A percentile compares a stretch with the other conserved stretches of the same genome.
Conservation (phyloP, 805 yeast species). For the Hanseniaspora guilliermondii region DNA sequence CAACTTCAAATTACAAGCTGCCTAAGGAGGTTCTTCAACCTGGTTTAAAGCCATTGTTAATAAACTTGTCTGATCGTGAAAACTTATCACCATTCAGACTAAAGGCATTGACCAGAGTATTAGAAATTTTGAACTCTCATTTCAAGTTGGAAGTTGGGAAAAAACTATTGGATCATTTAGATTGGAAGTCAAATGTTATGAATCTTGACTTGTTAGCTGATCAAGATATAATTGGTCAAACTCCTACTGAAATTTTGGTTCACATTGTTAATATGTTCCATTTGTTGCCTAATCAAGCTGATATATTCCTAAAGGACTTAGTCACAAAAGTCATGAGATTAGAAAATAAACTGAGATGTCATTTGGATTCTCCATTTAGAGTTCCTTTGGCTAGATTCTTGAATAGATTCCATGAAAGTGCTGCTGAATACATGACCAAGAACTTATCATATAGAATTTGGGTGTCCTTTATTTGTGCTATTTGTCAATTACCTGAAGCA, state of each 20-base stretch:
- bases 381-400: conserved; percentile 79
- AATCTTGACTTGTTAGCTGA: conserved; percentile 64
- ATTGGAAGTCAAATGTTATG: conserved; percentile 88
- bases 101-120: conserved; percentile 76
- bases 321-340: conserved; percentile 61
- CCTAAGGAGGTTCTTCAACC: conserved; percentile 93
- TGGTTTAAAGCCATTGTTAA: conserved; percentile 87
- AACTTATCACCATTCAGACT: conserved; percentile 78
- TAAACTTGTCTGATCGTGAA: conserved; percentile 89
- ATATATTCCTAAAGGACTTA: conserved; percentile 78
- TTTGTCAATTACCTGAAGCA: conserved; percentile 25
- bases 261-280: conserved; percentile 88
- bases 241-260: conserved; percentile 72
- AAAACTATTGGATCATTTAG: conserved; percentile 79
- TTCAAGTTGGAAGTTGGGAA: conserved; percentile 95
- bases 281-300: conserved; percentile 81
- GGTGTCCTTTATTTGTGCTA: conserved; percentile 30
- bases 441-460: conserved; percentile 55
- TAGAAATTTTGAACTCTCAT: conserved; percentile 78
- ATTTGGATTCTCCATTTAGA: conserved; percentile 79
- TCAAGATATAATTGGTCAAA: conserved; percentile 67
- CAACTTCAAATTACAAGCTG: conserved; percentile 63
- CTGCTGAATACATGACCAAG: conserved; percentile 55
- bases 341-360: conserved; percentile 74
- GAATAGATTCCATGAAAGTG: conserved; percentile 66